These are phyloP conservation scores for Staphylotrichum longicolle DNA, from an alignment of 495 filamentous ascomycete species.

Conservation along the genomic window DNA sequence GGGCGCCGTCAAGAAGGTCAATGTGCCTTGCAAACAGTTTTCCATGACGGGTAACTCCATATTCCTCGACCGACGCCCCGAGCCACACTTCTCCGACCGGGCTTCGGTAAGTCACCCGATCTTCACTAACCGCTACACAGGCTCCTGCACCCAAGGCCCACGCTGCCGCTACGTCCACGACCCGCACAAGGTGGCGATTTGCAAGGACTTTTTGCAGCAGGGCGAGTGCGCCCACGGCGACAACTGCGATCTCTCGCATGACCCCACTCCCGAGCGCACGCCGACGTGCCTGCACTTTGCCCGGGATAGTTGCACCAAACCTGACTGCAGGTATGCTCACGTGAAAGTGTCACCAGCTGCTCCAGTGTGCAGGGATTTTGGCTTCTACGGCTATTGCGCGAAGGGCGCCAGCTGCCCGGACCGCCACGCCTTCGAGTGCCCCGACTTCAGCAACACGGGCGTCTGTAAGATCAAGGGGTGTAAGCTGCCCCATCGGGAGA, in stretches of 20 bases:
- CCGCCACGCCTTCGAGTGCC: conserved; percentile 86
- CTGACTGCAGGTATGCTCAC: conserved; percentile 86
- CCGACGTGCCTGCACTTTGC: conserved; percentile 88
- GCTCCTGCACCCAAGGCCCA: conserved; percentile 77
- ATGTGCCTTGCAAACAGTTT: conserved; percentile 84
- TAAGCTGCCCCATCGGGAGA: conserved; percentile 81
- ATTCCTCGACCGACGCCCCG: conserved; percentile 42
- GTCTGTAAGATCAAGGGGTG: conserved; percentile 79
- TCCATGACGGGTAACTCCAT: conserved; percentile 78
- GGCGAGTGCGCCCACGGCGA: conserved; percentile 76
- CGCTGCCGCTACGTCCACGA: conserved; percentile 83
- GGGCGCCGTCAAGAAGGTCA: conserved; percentile 61
- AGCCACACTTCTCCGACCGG: conserved; percentile 25
- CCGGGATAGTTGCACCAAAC: conserved; percentile 85
- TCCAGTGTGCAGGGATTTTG: conserved; percentile 81
- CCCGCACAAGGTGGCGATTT: conserved; percentile 83
- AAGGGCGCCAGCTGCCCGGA: conserved; percentile 75
- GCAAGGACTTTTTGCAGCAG: conserved; percentile 79
- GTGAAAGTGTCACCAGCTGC: conserved; percentile 76
- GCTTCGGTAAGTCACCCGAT: conserved; percentile 30
- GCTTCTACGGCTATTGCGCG: conserved; percentile 84
- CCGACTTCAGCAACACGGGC: conserved; percentile 90
- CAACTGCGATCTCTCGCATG: conserved; percentile 91
- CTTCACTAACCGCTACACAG: conserved; percentile 51
- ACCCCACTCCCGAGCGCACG: conserved; percentile 77